phyloP scores from a whole-genome alignment of 148 eudicot genomes.

The Rhododendron kiyosumense region DNA sequence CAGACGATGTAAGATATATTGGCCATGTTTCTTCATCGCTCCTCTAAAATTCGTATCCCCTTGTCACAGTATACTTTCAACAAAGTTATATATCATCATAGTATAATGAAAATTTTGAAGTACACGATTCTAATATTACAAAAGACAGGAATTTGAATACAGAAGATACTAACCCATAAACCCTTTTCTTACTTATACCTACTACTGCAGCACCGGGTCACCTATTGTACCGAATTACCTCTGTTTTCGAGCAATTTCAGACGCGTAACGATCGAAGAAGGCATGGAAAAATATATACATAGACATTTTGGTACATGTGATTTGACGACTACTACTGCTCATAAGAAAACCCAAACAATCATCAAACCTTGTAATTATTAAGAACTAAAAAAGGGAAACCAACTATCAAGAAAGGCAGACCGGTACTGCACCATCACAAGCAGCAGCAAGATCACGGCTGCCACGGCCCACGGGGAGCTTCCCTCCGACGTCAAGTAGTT shows the following conservation, averaged over 20 bases:
- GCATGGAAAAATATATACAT: neutral
- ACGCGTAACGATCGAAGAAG: neutral
- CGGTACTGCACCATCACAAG: constrained; percentile 57
- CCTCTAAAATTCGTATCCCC: neutral
- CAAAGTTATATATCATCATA: neutral
- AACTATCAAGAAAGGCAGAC: constrained; percentile 47
- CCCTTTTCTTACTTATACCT: neutral
- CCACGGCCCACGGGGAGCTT: constrained; percentile 71
- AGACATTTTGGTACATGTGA: neutral
- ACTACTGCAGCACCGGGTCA: neutral
- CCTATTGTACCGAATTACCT: neutral
- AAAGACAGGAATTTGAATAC: neutral
- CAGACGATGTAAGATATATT: too few species aligned
- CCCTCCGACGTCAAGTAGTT: constrained; percentile 24
- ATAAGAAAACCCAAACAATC: neutral
- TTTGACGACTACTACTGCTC: neutral
- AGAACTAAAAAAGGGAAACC: constrained; percentile 19
- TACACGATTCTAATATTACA: neutral
- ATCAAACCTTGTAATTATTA: neutral
- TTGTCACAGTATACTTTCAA: neutral
- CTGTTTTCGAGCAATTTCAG: neutral
- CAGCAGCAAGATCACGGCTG: constrained; percentile 54
- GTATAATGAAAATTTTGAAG: neutral
- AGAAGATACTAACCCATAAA: neutral
- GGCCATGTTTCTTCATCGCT: neutral